Base-by-base conservation (phyloP, 306 rosid species). In the Styphnolobium japonicum region DNA sequence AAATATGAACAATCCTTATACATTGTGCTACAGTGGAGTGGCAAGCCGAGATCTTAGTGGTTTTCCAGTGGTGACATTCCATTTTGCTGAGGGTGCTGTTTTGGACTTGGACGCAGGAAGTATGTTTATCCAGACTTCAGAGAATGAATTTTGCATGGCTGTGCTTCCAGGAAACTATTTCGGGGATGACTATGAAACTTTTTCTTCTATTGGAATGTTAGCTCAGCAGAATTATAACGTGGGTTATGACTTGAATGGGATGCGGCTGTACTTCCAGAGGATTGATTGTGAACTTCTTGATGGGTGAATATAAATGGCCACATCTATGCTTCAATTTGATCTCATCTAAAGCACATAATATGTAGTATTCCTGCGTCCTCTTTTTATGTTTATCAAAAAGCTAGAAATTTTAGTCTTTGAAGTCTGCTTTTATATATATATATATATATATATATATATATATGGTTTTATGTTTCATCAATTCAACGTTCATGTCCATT, bases 51-150 rank as follows among this genome's bases (percentile, higher is more conserved):
- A 77, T 53, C 75, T 67, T 0, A 29, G 58, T 57, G 27, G 62
- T 7, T 68, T 78, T 78, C 82, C 62, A 15, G 37, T 68, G 39
- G 62, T 56, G 62, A 70, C 66, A 48, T 71, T 79, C 15, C 83
- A 79, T 71, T 79, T 70, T 23, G 55, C 55, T 16, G 23, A 36
- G 34, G 78, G 16, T 33, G 65, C 65, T 46, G 56, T 15, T 61
- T 36, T 70, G 77, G 77, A 67, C 27, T 57, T 58, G 63, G 73
- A 71, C 3, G 42, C 6, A 6, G 22, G 23, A 46, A 71, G 72
- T 29, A 62, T 71, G 79, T 37, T 71, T 51, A 1, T 37, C 0
- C 78, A 48, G 25, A 51, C 46, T 11, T 37, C 56, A 34, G 67
- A 71, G 33, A 9, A 71, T 22, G 78, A 25, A 29, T 49, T 71